Evolutionary conservation across 371 early-diverging fungal species (phyloP).

Genomic region (Rhizopus sp.): DNA sequence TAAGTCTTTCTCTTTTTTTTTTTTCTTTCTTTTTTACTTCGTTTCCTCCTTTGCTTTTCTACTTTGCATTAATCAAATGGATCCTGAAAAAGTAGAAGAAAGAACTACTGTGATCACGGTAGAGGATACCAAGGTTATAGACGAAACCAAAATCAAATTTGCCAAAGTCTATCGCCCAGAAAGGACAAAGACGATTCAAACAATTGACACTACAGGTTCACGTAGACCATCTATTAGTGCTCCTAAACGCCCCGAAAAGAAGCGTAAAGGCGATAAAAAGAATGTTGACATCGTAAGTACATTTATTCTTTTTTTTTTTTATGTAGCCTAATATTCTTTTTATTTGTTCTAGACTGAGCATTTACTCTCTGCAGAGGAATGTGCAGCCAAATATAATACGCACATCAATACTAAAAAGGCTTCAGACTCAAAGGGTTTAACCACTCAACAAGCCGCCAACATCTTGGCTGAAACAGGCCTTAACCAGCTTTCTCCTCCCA

Average conservation of each 20-base stretch:
- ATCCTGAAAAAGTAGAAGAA: conserved; percentile 11
- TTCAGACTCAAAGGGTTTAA: conserved; percentile 71
- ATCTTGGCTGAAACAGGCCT: conserved; percentile 73
- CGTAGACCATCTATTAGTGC: conserved; percentile 37
- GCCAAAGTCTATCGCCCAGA: conserved; percentile 30
- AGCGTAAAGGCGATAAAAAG: conserved; percentile 17
- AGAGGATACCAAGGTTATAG: conserved; percentile 15
- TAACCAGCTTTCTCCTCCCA: conserved; percentile 88
- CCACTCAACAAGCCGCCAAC: conserved; percentile 58
- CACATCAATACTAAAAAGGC: conserved; percentile 61
- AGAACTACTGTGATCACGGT: conserved; percentile 4
- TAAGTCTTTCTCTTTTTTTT: background rate
- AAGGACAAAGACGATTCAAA: conserved; percentile 29
- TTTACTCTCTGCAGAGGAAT: conserved; percentile 67
- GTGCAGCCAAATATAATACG: conserved; percentile 61
- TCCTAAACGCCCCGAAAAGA: conserved; percentile 25
- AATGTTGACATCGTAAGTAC: conserved; percentile 43
- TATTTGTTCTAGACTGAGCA: conserved; percentile 64
- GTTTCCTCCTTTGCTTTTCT: background rate
- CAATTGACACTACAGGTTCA: conserved; percentile 23
- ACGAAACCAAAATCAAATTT: conserved; percentile 24
- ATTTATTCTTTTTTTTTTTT: background rate
- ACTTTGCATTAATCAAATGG: background rate
- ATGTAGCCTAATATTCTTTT: background rate
- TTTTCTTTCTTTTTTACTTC: background rate